These are phyloP conservation scores for Exophiala dermatitidis DNA, from an alignment of 2,329 filamentous ascomycete genomes.

Conservation along the genomic window DNA sequence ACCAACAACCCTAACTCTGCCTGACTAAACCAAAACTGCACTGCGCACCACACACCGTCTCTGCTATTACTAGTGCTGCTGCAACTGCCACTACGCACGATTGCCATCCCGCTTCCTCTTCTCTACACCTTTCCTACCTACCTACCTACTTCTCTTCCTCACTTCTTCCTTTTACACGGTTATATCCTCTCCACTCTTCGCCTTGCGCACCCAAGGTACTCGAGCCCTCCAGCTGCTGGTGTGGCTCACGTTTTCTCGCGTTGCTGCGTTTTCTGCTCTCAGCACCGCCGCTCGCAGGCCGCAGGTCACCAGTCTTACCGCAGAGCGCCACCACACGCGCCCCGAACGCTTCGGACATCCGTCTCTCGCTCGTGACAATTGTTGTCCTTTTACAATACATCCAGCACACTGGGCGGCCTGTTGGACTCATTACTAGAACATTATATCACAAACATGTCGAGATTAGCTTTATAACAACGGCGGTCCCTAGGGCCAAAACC, in stretches of 20 bases:
- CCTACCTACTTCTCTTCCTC: not conserved
- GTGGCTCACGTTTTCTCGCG: conserved; percentile 5
- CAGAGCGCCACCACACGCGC: conserved; percentile 13
- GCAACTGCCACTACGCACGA: conserved; percentile 1
- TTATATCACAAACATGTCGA: conserved; percentile 29
- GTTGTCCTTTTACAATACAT: not conserved
- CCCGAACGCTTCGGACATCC: not conserved
- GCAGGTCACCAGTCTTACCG: not conserved
- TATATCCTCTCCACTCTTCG: not conserved
- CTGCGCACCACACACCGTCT: not conserved
- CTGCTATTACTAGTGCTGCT: conserved; percentile 5
- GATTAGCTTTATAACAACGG: conserved; percentile 39
- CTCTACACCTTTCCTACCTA: conserved; percentile 4
- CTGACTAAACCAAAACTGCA: not conserved
- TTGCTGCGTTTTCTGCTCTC: not conserved
- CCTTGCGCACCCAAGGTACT: conserved; percentile 13
- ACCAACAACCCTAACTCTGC: not conserved
- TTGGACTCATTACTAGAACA: conserved; percentile 6
- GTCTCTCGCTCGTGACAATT: conserved; percentile 1
- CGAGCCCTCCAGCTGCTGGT: not conserved
- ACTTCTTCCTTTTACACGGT: not conserved
- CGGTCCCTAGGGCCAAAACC: conserved; percentile 33
- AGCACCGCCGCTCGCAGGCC: not conserved
- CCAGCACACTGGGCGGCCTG: conserved; percentile 4
- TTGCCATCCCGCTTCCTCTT: conserved; percentile 10